Conservation (phyloP, 1,139 yeast species). For the Debaryomyces coudertii region DNA sequence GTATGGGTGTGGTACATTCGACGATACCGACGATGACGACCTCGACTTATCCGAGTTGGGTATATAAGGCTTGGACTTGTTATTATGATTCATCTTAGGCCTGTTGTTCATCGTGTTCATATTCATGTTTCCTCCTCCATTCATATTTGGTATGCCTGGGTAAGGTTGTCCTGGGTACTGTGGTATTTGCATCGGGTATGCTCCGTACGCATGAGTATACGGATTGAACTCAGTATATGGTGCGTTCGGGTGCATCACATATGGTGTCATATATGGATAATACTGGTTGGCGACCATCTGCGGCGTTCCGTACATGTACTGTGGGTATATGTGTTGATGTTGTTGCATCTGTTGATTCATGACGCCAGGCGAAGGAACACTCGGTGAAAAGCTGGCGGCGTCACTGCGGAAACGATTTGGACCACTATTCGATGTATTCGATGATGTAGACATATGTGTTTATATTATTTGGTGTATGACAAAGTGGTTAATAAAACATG, state of each 20-base stretch:
- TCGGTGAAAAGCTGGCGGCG: conserved; percentile 46
- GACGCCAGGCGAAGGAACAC: conserved; percentile 23
- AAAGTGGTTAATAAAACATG: conserved; percentile 8
- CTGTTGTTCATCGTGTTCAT: conserved; percentile 11
- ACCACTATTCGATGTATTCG: conserved; percentile 28
- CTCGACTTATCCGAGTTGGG: background rate
- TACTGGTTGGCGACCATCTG: conserved; percentile 19
- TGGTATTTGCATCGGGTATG: conserved; percentile 17
- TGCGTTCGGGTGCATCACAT: conserved; percentile 18
- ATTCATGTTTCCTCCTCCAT: conserved; percentile 9
- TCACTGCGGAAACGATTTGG: conserved; percentile 47
- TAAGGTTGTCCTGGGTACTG: conserved; percentile 13
- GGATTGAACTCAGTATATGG: conserved; percentile 17
- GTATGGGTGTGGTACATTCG: background rate
- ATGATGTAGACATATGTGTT: conserved; percentile 20
- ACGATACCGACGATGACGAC: conserved; percentile 1
- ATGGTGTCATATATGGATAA: conserved; percentile 20
- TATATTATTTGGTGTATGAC: conserved; percentile 2
- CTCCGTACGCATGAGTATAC: conserved; percentile 13
- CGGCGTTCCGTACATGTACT: conserved; percentile 24
- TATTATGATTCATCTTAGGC: conserved; percentile 10
- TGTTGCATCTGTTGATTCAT: conserved; percentile 22
- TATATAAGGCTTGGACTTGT: conserved; percentile 7
- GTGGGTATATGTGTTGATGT: conserved; percentile 24
- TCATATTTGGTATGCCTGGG: conserved; percentile 9